Evolutionary conservation across 2,329 filamentous ascomycete genomes (phyloP).

Genomic region (Colletotrichum sp.): DNA sequence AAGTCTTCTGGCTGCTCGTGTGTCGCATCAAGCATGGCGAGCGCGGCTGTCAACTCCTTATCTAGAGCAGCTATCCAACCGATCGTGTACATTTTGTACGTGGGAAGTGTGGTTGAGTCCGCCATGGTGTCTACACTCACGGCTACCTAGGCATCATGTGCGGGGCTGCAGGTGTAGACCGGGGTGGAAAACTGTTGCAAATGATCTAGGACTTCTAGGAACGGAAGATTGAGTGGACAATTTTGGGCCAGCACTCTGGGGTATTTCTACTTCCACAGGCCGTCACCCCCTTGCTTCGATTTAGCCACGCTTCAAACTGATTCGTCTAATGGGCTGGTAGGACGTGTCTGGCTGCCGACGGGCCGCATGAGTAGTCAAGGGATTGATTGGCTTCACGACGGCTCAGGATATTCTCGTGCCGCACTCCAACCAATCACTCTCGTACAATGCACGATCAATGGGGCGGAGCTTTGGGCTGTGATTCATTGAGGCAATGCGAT

Average conservation of each 20-base stretch:
- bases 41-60: not conserved
- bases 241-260: not conserved
- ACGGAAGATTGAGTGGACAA: not conserved
- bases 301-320: not conserved
- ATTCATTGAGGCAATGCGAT: not conserved
- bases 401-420: not conserved
- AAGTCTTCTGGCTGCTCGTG: not conserved
- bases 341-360: too few relatives aligned
- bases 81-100: not conserved
- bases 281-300: not conserved
- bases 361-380: not conserved
- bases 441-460: not conserved
- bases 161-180: not conserved
- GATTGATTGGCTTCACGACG: not conserved
- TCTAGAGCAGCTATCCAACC: not conserved
- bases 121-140: not conserved
- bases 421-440: not conserved
- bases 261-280: not conserved
- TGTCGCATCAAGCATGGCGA: not conserved
- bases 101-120: not conserved
- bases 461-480: not conserved
- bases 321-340: too few relatives aligned
- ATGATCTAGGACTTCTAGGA: not conserved
- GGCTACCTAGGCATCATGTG: rapidly evolving
- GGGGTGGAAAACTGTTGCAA: rapidly evolving